Evolutionary conservation across 768 basidiomycete species (phyloP), one percentile per base, ranked within the genome.

Genomic region (Russula brevipes): DNA sequence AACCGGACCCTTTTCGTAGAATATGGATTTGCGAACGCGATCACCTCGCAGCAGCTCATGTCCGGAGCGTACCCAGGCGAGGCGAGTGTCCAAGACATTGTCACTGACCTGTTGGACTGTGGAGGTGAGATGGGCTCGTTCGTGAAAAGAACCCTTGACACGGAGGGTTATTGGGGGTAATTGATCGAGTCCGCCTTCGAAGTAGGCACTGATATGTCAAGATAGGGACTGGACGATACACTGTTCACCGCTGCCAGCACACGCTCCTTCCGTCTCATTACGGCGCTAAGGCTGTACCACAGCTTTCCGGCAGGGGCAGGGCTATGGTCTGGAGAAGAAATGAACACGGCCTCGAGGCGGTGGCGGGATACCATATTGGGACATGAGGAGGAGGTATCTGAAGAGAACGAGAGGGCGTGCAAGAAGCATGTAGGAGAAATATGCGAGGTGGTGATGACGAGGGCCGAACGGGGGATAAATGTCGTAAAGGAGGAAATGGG

Each of bases 161-260:
- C 76, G 1, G 81, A 87, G 68, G 84, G 85, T 2, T 98, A 96
- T 72, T 96, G 92, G 91, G 86, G 88, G 95, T 96, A 72, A 65
- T 59, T 52, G 61, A 54, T 44, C 19, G 47, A 60, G 47, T 59
- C 49, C 14, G 38, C 45, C 30, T 39, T 39, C 52, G 33, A 30
- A 45, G 54, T 58, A 42, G 30, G 17, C 24, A 24, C 63, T 64
- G 30, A 64, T 44, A 57, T 42, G 36, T 12, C 12, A n/a, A 16
- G 11, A 16, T 71, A 95, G 94, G 33, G 84, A 92, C 61, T 95
- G 92, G 87, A 89, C 85, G 1, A 73, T 96, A 31, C 85, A 94
- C 67, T 76, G 76, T 10, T 75, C 77, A 2, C 85, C 86, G 11
- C 69, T 70, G 3, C 81, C 87, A 16, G 84, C 85, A 12, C 81